Evolutionary conservation across 441 rosid species (phyloP).

Genomic region (Pelargonium fulgidum): DNA sequence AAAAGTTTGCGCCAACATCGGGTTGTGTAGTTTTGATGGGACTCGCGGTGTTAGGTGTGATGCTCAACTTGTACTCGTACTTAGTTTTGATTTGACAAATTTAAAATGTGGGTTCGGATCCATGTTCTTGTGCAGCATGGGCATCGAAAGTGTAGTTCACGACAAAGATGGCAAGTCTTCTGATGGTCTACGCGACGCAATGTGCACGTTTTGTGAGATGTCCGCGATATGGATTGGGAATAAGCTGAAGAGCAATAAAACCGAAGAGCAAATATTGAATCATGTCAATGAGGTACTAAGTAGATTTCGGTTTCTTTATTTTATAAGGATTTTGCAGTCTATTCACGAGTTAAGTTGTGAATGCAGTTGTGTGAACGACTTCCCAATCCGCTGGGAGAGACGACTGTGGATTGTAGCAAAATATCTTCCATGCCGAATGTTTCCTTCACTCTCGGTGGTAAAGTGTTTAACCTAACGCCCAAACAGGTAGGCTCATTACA

Average conservation of each 20-base stretch:
- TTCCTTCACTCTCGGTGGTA: constrained; percentile 5
- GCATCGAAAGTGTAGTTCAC: constrained; percentile 38
- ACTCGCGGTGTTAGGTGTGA: constrained; percentile 41
- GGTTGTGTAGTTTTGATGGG: constrained; percentile 50
- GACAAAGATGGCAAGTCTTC: constrained; percentile 30
- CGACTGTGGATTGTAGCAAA: background rate
- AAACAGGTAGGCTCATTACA: background rate
- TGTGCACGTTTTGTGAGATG: constrained; percentile 60
- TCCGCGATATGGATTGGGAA: constrained; percentile 59
- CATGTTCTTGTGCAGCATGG: constrained; percentile 29
- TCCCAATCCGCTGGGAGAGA: constrained; percentile 42
- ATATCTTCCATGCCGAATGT: background rate
- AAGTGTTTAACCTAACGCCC: background rate
- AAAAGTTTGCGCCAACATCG: constrained; percentile 52
- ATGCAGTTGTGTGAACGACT: constrained; percentile 63
- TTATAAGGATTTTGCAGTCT: background rate
- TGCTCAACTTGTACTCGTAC: constrained; percentile 15
- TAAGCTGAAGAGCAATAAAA: constrained; percentile 44
- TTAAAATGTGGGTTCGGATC: background rate
- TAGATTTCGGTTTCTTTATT: background rate
- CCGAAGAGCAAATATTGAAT: constrained; percentile 47
- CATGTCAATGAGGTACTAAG: constrained; percentile 43
- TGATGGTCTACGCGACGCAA: constrained; percentile 31
- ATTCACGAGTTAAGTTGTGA: constrained; percentile 16
- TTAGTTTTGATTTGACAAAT: background rate